phyloP scores from a whole-genome alignment of 768 basidiomycete genomes.

The Podaxis sp. region DNA sequence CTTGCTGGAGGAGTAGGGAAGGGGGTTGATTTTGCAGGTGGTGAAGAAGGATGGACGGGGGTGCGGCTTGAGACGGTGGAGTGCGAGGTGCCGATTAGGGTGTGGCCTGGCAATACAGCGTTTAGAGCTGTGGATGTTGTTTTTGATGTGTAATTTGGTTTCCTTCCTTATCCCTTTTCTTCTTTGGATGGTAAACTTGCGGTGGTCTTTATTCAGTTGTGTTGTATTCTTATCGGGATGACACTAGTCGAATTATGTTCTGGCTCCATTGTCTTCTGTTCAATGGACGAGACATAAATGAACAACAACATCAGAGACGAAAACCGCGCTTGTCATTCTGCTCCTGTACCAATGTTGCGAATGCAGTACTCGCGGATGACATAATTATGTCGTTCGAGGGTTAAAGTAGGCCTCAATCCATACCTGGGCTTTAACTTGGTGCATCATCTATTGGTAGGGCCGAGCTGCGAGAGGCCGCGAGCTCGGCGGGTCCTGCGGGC shows the following conservation, averaged over 20 bases:
- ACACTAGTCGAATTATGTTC: background rate
- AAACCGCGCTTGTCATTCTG: too few relatives aligned
- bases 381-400: too few relatives aligned
- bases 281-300: too few relatives aligned
- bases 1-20: slow-evolving; percentile 49
- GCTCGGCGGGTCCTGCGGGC: too few relatives aligned
- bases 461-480: too few relatives aligned
- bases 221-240: background rate
- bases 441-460: too few relatives aligned
- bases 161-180: background rate
- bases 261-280: too few relatives aligned
- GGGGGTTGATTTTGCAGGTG: slow-evolving; percentile 49
- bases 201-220: background rate
- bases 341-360: too few relatives aligned
- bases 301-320: too few relatives aligned
- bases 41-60: slow-evolving; percentile 64
- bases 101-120: slow-evolving; percentile 89
- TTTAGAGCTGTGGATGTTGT: slow-evolving; percentile 78
- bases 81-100: slow-evolving; percentile 86
- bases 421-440: too few relatives aligned
- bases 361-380: too few relatives aligned
- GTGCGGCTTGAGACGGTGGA: slow-evolving; percentile 85
- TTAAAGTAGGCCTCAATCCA: too few relatives aligned
- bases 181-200: background rate
- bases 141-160: slow-evolving; percentile 56